These are phyloP conservation scores for Ilex aquifolium DNA, from an alignment of 257 asterid genomes.

Conservation along the genomic window DNA sequence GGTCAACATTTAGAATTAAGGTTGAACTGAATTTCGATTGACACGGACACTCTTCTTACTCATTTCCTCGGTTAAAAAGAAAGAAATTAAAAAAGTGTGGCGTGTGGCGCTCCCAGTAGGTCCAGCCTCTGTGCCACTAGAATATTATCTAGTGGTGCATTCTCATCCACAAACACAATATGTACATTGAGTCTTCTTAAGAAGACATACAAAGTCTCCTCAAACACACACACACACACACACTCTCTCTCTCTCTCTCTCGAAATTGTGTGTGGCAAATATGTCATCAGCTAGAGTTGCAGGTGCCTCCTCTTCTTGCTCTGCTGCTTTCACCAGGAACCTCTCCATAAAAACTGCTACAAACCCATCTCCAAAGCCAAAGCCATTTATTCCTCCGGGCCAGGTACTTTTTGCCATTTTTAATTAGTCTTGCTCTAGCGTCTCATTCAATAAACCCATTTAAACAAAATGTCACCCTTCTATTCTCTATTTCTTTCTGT, in stretches of 20 bases:
- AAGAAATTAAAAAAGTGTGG: too few species aligned
- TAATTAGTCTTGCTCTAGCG: background rate
- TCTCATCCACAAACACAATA: background rate
- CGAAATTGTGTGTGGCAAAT: background rate
- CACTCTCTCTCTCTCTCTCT: background rate
- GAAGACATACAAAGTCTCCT: background rate
- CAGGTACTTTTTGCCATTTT: conserved; percentile 30
- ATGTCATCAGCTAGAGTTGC: conserved; percentile 60
- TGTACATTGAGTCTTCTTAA: background rate
- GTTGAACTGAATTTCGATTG: too few species aligned
- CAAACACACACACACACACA: too few species aligned
- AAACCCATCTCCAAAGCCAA: conserved; percentile 21
- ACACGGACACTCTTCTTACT: too few species aligned
- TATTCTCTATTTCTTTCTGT: background rate
- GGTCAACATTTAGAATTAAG: too few species aligned
- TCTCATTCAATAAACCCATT: background rate
- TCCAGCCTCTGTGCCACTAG: background rate
- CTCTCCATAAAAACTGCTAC: conserved; percentile 27
- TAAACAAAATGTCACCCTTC: background rate
- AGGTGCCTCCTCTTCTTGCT: conserved; percentile 52
- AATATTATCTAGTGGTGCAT: background rate
- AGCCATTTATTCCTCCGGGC: conserved; percentile 20
- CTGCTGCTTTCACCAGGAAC: conserved; percentile 46
- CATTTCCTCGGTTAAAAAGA: too few species aligned
- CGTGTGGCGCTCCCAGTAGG: background rate